A percentile compares a stretch with the other conserved stretches of the same genome.
Conservation (phyloP, 208 protist species). For the Tritrichomonas foetus region DNA sequence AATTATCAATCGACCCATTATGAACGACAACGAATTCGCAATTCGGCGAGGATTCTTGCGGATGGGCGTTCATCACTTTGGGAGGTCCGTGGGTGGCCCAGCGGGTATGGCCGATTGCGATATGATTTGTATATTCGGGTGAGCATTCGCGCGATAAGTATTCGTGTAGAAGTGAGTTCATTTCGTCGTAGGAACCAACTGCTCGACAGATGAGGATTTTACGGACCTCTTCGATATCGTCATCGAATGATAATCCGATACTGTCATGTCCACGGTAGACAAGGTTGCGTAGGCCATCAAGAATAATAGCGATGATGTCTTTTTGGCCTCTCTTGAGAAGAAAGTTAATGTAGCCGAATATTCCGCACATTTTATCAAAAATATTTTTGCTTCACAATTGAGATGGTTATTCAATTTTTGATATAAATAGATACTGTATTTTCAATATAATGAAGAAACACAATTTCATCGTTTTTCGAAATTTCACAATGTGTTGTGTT, state of each 20-base stretch:
- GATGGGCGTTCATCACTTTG: constrained; percentile 48
- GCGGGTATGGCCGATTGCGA: constrained; percentile 62
- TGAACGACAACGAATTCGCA: constrained; percentile 42
- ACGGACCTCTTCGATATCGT: not conserved
- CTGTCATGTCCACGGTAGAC: not conserved
- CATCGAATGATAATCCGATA: not conserved
- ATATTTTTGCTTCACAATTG: no score
- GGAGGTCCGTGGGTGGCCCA: constrained; percentile 67
- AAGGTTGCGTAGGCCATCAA: not conserved
- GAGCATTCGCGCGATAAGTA: not conserved
- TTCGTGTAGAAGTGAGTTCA: not conserved
- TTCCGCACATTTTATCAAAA: constrained; percentile 21
- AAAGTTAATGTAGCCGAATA: constrained; percentile 9
- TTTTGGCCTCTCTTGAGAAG: not conserved
- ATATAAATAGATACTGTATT: no score
- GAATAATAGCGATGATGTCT: not conserved
- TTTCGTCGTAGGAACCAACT: not conserved
- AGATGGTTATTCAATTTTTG: no score
- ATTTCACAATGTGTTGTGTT: no score
- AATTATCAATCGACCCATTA: constrained; percentile 52
- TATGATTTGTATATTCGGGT: not conserved
- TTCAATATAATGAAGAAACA: no score
- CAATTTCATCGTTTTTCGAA: no score
- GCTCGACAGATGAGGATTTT: not conserved
- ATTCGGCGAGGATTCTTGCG: not conserved